Evolutionary conservation across 441 rosid species (phyloP), one percentile per base, ranked within the genome.

Genomic region (Bruguiera hainesii): DNA sequence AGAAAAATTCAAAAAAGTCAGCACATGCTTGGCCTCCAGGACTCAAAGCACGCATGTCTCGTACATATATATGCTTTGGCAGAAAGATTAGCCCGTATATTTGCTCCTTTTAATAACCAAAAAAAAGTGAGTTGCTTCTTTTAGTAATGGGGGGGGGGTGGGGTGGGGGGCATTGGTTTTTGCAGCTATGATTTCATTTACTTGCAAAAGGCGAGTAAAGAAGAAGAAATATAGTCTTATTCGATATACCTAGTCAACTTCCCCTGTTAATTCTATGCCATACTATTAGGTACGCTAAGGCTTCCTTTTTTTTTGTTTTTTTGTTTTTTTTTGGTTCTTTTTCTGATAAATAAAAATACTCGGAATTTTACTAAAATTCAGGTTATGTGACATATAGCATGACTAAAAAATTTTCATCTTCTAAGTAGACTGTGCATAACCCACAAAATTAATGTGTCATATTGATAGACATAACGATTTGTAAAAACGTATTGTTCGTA

Each of bases 241-340:
- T 78, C 76, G 76, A 79, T 80, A 71, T 73, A 73, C 75, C 66
- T 74, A 77, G 84, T 82, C 79, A 79, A 71, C 56, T 52, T 59
- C 63, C 33, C 39, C 52, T 6, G 3, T 31, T 31, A 31, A 4
- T 66, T 26, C 26, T 68, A 46, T 56, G 25, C 56, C 7, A 16
- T 33, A 50, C 63, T 18, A 6, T 23, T 23, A 23, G 1, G 23
- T 23, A 23, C 23, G 23, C 28, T 7, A 16, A 5, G 26, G 26
- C 26, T 26, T 1, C 26, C 0, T 26, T 26, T 26, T 26, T 26
- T 1, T 25, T 25, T 25, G 26, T 25, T 25, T 25, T 25, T 25
- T 25, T 25, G 26, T 25, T 26, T 2, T 26, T 26, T 26, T 26
- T 26, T 26, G 26, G 26, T 29, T 29, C 31, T 4, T 29, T 29